A percentile compares a stretch with the other conserved stretches of the same genome.
These are phyloP conservation scores for Penicillium sp. DNA, from an alignment of 2,329 filamentous ascomycete genomes.

Conservation along the genomic window DNA sequence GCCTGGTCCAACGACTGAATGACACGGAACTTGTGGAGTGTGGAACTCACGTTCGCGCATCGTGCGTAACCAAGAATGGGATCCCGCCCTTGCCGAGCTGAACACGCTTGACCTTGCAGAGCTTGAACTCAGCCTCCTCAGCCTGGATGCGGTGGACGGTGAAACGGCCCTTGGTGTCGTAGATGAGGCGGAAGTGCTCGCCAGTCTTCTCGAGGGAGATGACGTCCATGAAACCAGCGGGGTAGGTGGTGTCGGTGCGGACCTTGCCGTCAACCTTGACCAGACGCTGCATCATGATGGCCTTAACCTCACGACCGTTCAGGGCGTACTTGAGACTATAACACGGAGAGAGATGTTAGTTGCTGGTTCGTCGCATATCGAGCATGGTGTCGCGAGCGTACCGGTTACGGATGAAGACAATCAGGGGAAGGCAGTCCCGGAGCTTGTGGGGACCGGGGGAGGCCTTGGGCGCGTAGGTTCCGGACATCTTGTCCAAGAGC, in stretches of 20 bases:
- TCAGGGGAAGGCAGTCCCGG: slow-evolving; percentile 96
- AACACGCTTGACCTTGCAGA: slow-evolving; percentile 99
- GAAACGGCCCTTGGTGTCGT: slow-evolving; percentile 99
- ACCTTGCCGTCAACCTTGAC: slow-evolving; percentile 99
- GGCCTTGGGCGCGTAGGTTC: slow-evolving; percentile 68
- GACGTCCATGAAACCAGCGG: slow-evolving; percentile 98
- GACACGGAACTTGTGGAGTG: slow-evolving; percentile 67
- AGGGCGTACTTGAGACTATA: slow-evolving; percentile 98
- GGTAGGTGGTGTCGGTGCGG: slow-evolving; percentile 97
- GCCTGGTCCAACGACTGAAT: slow-evolving; percentile 99
- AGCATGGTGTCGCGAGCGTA: slow-evolving; percentile 32
- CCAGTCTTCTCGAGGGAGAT: slow-evolving; percentile 99
- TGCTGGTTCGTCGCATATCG: background rate
- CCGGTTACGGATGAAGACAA: slow-evolving; percentile 90
- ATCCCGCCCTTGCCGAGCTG: slow-evolving; percentile 99
- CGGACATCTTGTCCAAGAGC: slow-evolving; percentile 99
- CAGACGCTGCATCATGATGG: slow-evolving; percentile 98
- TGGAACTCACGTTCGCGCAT: slow-evolving; percentile 99
- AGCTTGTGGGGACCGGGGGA: slow-evolving; percentile 96
- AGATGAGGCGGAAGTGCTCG: slow-evolving; percentile 99
- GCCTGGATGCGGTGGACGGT: slow-evolving; percentile 98
- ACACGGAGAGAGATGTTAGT: slow-evolving; percentile 13
- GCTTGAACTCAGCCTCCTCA: slow-evolving; percentile 99
- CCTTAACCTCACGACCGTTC: slow-evolving; percentile 95
- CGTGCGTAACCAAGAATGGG: slow-evolving; percentile 99